Evolutionary conservation across 805 yeast genomes (phyloP).

Genomic region (Lachancea waltii): DNA sequence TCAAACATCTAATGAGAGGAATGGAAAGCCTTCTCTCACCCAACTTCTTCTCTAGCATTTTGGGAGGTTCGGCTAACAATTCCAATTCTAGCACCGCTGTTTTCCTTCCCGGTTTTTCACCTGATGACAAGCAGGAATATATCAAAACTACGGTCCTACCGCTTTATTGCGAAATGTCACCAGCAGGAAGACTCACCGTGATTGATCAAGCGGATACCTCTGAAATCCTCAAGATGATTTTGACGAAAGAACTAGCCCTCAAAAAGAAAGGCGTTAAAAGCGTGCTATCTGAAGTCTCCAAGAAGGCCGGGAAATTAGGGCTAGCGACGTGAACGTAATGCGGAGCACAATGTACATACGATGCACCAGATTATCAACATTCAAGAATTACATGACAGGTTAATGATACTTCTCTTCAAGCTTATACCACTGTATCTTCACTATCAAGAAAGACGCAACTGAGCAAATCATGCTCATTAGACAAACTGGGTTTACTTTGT

Average conservation of each 20-base stretch:
- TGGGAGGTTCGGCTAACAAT: conserved; percentile 4
- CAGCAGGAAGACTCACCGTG: conserved; percentile 5
- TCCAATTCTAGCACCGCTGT: not conserved
- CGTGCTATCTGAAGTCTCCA: not conserved
- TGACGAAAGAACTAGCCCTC: conserved; percentile 6
- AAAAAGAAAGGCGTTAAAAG: not conserved
- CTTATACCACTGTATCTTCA: no score
- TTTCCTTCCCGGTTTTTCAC: conserved; percentile 8
- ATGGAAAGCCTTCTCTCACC: conserved; percentile 5
- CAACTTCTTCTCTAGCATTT: conserved; percentile 7
- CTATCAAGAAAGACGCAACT: no score
- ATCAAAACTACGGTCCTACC: conserved; percentile 9
- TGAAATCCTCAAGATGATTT: conserved; percentile 7
- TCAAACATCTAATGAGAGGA: conserved; percentile 8
- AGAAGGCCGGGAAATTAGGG: not conserved
- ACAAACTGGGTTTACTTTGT: no score
- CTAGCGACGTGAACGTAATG: no score
- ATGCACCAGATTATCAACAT: no score
- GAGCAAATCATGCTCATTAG: no score
- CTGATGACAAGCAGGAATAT: conserved; percentile 6
- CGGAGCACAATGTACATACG: no score
- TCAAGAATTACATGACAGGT: no score
- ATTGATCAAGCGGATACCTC: conserved; percentile 6
- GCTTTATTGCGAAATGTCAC: conserved; percentile 8
- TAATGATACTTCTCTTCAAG: no score